Evolutionary conservation across 805 yeast species (phyloP), one percentile per base, ranked within the genome.

Genomic region (Yarrowia deformans): DNA sequence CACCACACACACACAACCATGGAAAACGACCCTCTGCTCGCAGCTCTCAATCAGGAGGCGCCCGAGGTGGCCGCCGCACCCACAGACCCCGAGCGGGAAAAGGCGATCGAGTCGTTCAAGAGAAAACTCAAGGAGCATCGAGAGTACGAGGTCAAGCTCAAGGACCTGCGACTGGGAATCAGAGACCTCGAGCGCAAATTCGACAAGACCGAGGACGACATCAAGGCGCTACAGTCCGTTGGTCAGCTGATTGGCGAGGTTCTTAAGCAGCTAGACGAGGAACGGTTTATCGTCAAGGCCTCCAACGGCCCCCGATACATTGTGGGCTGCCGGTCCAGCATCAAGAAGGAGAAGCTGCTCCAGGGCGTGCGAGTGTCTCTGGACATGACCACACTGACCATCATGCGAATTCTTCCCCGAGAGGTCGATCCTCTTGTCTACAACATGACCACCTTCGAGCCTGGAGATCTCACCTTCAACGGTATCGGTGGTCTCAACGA

Each of bases 161-260:
- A 92, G 78, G 92, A 88, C 52, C 83, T 93, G 71, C 86, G 99
- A 73, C 81, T 90, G 75, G 86, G 89, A 72, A 90, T 95, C 81
- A 88, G 93, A 78, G 96, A 86, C 73, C 80, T 93, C 73, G 97
- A 93, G 72, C 88, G 87, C 74, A 88, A 88, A 71, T 95, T 87
- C 79, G 94, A 90, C 70, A 93, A 92, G 83, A 94, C 99, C 1
- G 99, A 95, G 78, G 91, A 93, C 74, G 99, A 95, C 75, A 95
- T 95, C 79, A 94, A 93, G 81, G 98, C 98, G 18, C 84, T 95
- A 73, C 99, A 95, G 80, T 89, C 96, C 72, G 97, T 95, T 71
- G 99, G 99, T 3, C 99, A 95, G 80, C 88, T 95, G 76, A 90
- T 95, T 73, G 99, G 99, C 69, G 99, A 95, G 79, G 97, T 95